phyloP scores from a whole-genome alignment of 108 stramenopile genomes.

The Nannochloropsis salina region DNA sequence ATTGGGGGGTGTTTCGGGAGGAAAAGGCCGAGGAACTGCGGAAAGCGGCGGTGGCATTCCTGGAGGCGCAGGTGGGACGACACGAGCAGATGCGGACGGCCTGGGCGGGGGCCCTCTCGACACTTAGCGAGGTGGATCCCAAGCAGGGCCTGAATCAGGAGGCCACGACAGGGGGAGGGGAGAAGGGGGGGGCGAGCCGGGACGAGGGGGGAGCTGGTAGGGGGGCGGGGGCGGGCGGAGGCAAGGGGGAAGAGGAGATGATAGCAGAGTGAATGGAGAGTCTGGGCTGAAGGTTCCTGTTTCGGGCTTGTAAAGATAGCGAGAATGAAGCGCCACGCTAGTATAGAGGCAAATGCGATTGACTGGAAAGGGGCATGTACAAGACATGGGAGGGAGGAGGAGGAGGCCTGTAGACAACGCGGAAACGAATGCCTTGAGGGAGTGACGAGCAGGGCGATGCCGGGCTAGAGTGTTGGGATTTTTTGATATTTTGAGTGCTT shows the following conservation, averaged over 20 bases:
- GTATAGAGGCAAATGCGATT: no score
- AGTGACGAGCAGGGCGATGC: no score
- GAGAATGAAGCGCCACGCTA: no score
- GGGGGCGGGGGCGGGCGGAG: neutral
- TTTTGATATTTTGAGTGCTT: no score
- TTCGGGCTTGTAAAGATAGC: no score
- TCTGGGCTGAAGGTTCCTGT: no score
- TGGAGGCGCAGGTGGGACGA: neutral
- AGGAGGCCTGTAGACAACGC: no score
- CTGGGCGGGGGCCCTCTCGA: constrained; percentile 34
- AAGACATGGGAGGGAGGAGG: no score
- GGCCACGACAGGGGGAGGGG: neutral
- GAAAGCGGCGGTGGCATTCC: constrained; percentile 22
- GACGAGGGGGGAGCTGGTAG: neutral
- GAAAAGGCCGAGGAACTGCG: neutral
- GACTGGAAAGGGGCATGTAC: no score
- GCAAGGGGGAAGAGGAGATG: neutral
- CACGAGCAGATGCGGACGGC: neutral
- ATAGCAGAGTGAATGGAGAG: neutral
- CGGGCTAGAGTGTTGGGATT: no score
- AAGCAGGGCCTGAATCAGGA: constrained; percentile 13
- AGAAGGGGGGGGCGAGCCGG: neutral
- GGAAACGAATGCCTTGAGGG: no score
- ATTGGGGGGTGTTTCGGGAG: neutral
- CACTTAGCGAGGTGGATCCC: constrained; percentile 49